Evolutionary conservation across 805 yeast genomes (phyloP).

Genomic region (Candida sphagnicola): DNA sequence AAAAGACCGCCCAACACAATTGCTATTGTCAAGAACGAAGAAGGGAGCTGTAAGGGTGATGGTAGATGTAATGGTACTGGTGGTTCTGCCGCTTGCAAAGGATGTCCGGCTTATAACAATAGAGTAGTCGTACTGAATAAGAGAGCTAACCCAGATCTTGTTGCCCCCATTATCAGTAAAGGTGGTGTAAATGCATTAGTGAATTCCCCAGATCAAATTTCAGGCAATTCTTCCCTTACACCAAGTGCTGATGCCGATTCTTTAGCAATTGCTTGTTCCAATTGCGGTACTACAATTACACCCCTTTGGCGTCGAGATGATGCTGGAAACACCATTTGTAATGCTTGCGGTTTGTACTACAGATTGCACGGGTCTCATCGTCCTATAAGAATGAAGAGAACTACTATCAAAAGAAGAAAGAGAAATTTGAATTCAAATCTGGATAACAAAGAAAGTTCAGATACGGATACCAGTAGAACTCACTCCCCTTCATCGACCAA

Average conservation of each 20-base stretch:
- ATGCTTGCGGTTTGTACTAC: conserved; percentile 82
- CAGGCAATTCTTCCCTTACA: neutral
- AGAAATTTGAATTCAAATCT: conserved; percentile 26
- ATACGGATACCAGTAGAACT: neutral
- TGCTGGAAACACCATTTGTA: conserved; percentile 78
- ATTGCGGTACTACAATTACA: conserved; percentile 81
- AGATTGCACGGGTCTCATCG: conserved; percentile 72
- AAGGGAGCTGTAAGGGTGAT: conserved; percentile 68
- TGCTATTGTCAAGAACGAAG: conserved; percentile 33
- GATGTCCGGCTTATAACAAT: conserved; percentile 82
- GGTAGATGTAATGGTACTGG: conserved; percentile 88
- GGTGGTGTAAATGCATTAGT: neutral
- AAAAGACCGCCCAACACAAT: conserved; percentile 55
- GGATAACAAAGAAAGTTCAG: conserved; percentile 1
- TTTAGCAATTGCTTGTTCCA: conserved; percentile 72
- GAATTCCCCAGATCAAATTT: conserved; percentile 2
- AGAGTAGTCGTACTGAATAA: conserved; percentile 41
- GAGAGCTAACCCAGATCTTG: conserved; percentile 5
- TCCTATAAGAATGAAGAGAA: conserved; percentile 70
- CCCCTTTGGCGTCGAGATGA: conserved; percentile 87
- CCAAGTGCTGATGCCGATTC: conserved; percentile 27
- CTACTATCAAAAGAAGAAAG: conserved; percentile 71
- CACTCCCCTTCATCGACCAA: neutral
- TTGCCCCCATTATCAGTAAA: conserved; percentile 1
- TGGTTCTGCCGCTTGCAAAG: conserved; percentile 72